Percentiles rank a stretch among this genome's conserved stretches.
Evolutionary conservation across 345 rosid genomes (phyloP).

Genomic region (Moricandia arvensis): DNA sequence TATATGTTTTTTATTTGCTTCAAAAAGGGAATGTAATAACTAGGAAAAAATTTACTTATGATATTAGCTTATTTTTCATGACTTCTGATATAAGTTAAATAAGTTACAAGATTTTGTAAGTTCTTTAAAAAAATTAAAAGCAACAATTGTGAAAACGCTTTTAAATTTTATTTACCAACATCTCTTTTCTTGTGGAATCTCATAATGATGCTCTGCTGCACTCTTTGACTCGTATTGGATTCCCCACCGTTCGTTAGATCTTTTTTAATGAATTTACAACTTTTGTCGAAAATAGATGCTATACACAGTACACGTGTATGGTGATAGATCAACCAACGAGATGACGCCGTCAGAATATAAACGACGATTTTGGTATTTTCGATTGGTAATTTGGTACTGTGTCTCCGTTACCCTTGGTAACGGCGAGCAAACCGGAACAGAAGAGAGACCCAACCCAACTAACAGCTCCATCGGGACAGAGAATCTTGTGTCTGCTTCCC

Average conservation of each 20-base stretch:
- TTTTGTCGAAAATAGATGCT: not conserved
- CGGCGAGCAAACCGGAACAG: constrained; percentile 27
- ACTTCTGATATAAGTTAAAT: not conserved
- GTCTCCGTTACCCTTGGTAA: constrained; percentile 11
- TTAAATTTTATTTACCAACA: not conserved
- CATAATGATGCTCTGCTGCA: constrained; percentile 33
- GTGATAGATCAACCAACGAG: not conserved
- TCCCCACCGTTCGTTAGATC: constrained; percentile 19
- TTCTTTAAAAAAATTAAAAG: too few species aligned
- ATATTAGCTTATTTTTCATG: not conserved
- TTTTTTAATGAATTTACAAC: too few species aligned
- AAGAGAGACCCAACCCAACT: not conserved
- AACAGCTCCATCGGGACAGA: constrained; percentile 34
- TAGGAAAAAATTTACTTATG: not conserved
- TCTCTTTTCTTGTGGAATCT: constrained; percentile 28
- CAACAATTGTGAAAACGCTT: too few species aligned
- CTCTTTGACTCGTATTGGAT: constrained; percentile 33
- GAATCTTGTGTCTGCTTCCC: constrained; percentile 41
- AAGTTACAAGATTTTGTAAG: not conserved
- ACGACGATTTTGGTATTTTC: constrained; percentile 10
- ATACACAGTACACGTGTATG: constrained; percentile 15
- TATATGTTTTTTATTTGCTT: not conserved
- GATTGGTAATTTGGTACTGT: not conserved
- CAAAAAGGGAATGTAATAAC: not conserved
- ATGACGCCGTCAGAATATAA: constrained; percentile 26